A percentile compares a stretch with the other conserved stretches of the same genome.
phyloP scores from a whole-genome alignment of 2,329 filamentous ascomycete genomes.

The Magnaporthiopsis incrustans region DNA sequence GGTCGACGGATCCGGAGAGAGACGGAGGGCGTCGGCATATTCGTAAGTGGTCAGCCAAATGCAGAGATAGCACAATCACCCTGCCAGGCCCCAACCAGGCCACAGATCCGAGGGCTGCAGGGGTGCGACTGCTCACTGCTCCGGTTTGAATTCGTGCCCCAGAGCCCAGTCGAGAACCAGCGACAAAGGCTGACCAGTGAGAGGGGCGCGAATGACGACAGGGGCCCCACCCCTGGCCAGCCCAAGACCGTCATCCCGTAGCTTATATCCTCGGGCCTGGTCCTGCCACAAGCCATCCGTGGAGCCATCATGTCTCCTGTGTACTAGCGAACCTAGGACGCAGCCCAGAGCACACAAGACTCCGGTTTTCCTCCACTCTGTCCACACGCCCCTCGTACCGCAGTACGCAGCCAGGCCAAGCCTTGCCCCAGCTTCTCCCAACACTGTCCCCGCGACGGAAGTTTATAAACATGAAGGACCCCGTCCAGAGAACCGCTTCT shows the following conservation, averaged over 20 bases:
- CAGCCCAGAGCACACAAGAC: neutral
- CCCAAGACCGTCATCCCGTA: neutral
- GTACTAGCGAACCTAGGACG: slow-evolving; percentile 4
- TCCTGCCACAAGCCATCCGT: slow-evolving; percentile 8
- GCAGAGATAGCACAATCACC: neutral
- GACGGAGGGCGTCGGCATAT: neutral
- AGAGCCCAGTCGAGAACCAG: slow-evolving; percentile 5
- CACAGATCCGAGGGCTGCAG: slow-evolving; percentile 6
- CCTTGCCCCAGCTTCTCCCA: slow-evolving; percentile 6
- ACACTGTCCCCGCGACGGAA: slow-evolving; percentile 5
- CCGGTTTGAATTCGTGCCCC: slow-evolving; percentile 9
- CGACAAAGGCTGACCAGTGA: slow-evolving; percentile 2
- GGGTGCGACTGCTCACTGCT: slow-evolving; percentile 6
- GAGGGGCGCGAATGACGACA: neutral
- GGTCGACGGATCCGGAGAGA: neutral
- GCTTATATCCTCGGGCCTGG: slow-evolving; percentile 5
- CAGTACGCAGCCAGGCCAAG: slow-evolving; percentile 1
- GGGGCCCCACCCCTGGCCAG: neutral
- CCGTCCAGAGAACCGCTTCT: slow-evolving; percentile 34
- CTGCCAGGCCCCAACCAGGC: neutral
- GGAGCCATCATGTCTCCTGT: slow-evolving; percentile 6
- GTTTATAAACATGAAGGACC: slow-evolving; percentile 27
- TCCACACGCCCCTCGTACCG: slow-evolving; percentile 2
- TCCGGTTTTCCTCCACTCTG: neutral
- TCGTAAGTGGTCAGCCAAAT: neutral